Percentiles rank a stretch among this genome's conserved stretches.
Evolutionary conservation across 148 eudicot species (phyloP).

Genomic region (Diospyros kaki): DNA sequence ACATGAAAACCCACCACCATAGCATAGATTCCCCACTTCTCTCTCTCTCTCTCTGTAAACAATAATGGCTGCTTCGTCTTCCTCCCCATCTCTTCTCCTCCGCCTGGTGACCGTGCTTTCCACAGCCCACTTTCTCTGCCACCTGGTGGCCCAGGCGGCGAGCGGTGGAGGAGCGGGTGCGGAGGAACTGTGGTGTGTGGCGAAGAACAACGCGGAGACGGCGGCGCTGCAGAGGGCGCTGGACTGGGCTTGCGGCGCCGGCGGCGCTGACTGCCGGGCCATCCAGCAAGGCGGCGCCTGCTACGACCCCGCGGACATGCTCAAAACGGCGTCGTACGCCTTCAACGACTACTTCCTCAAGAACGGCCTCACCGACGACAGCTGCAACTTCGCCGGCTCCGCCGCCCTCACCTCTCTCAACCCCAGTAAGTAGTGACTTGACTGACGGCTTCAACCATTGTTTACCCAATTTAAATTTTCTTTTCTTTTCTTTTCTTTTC

Average conservation of each 20-base stretch:
- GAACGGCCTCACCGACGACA: slow-evolving; percentile 60
- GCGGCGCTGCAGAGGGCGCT: slow-evolving; percentile 58
- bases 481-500: background rate
- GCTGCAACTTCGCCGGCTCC: slow-evolving; percentile 55
- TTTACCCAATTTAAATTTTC: background rate
- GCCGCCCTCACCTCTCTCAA: slow-evolving; percentile 78
- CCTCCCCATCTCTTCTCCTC: background rate
- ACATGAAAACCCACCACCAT: background rate
- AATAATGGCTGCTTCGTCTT: background rate
- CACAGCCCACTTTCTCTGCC: background rate
- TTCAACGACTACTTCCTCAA: slow-evolving; percentile 71
- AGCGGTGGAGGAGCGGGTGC: slow-evolving; percentile 18
- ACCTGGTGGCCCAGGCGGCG: slow-evolving; percentile 9
- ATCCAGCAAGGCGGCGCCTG: slow-evolving; percentile 81
- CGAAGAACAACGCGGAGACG: slow-evolving; percentile 91
- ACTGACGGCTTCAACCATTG: background rate
- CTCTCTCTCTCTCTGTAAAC: background rate
- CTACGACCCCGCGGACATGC: slow-evolving; percentile 57
- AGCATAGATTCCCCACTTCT: background rate
- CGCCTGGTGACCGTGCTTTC: background rate
- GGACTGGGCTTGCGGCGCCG: slow-evolving; percentile 87
- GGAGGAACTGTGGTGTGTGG: slow-evolving; percentile 85
- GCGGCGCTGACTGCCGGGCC: slow-evolving; percentile 66
- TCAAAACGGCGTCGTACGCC: slow-evolving; percentile 72
- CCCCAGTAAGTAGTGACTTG: slow-evolving; percentile 46